Evolutionary conservation across 2,329 filamentous ascomycete genomes (phyloP).

Genomic region (Aspergillus sp.): DNA sequence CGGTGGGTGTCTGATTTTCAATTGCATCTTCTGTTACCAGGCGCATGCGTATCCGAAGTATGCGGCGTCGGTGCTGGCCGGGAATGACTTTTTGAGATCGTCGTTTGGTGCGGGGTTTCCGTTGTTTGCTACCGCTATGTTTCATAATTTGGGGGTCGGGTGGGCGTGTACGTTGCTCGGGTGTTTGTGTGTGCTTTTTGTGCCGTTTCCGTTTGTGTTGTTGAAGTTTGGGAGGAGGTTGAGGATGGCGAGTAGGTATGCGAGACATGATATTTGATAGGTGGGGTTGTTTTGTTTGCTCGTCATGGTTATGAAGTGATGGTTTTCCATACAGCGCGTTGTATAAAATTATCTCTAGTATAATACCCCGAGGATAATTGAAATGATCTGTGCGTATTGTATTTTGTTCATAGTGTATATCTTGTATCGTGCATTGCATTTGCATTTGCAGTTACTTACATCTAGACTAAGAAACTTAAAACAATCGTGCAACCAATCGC

Average conservation of each 20-base stretch:
- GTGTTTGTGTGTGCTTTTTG: slow-evolving; percentile 29
- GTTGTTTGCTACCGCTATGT: slow-evolving; percentile 36
- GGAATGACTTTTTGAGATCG: slow-evolving; percentile 71
- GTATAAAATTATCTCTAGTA: too few species aligned
- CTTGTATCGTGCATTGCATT: too few species aligned
- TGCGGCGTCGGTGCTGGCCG: slow-evolving; percentile 70
- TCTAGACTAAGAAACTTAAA: too few species aligned
- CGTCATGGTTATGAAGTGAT: neutral
- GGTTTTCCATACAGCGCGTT: neutral
- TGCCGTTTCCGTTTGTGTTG: slow-evolving; percentile 45
- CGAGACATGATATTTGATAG: slow-evolving; percentile 23
- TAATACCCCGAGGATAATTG: too few species aligned
- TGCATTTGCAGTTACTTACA: too few species aligned
- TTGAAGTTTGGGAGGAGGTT: slow-evolving; percentile 16
- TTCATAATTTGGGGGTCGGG: slow-evolving; percentile 33
- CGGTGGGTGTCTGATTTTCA: slow-evolving; percentile 70
- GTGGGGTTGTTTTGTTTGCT: too few species aligned
- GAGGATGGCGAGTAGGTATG: slow-evolving; percentile 24
- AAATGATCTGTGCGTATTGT: too few species aligned
- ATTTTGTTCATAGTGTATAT: too few species aligned
- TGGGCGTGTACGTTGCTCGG: slow-evolving; percentile 35
- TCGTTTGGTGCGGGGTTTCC: slow-evolving; percentile 46
- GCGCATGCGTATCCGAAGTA: slow-evolving; percentile 70
- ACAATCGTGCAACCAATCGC: too few species aligned
- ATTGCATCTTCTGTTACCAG: slow-evolving; percentile 73